Evolutionary conservation across 495 filamentous ascomycete species (phyloP), one percentile per base, ranked within the genome.

Genomic region (Aspergillus homomorphus): DNA sequence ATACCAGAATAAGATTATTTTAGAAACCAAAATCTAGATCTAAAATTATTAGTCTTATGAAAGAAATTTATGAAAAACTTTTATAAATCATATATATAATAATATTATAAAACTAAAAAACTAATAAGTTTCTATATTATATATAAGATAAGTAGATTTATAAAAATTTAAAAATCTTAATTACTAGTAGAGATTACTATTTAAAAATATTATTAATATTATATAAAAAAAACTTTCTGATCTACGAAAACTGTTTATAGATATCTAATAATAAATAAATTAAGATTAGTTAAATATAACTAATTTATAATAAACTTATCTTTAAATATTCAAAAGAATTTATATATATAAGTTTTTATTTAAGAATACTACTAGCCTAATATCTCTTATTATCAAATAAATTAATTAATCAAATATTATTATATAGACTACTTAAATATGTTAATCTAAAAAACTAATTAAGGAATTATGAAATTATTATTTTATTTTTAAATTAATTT

Each of bases 351-450:
- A 48, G 20, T 22, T 48, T 20, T 48, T 48, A 48, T 48, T 18
- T 48, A 48, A 48, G 45, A 48, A 20, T 48, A 48, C 19, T 48
- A 48, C 20, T 48, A 48, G 21, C 12, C 21, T 48, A 48, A 48
- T 48, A 20, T 20, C 18, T 48, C 18, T 22, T 20, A 48, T 19
- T 48, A 48, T 20, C n/a, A n/a, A n/a, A 48, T 48, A 48, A 48
- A 48, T 3, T 48, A 19, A 48, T 48, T 19, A 48, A 48, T 48
- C 18, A 20, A 20, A 22, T 19, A 48, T 22, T 48, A 48, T 48
- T 48, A 48, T 48, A 48, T 48, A 8, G 18, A 48, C 19, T 48
- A 22, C 9, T 20, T 4, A 20, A 48, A 19, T 20, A 48, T 48
- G 10, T 21, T 48, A 2, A 4, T 22, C 4, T 20, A 48, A 20